Conservation (phyloP, 805 yeast genomes). For the Kodamaea neixiangensis region DNA sequence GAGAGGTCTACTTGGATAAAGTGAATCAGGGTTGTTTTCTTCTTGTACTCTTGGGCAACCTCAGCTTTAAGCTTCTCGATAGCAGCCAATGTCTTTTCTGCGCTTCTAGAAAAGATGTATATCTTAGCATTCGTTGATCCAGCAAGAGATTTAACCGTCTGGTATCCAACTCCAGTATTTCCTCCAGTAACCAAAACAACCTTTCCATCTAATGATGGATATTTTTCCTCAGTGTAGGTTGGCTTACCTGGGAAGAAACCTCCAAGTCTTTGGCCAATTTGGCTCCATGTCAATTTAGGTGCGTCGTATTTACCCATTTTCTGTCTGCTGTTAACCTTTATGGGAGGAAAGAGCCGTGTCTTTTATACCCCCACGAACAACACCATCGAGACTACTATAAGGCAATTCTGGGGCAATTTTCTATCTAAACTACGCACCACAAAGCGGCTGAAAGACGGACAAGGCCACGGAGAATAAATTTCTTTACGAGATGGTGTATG, state of each 20-base stretch:
- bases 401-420: no score
- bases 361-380: background rate
- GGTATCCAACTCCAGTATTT: constrained; percentile 36
- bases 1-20: constrained; percentile 12
- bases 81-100: constrained; percentile 29
- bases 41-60: constrained; percentile 19
- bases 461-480: no score
- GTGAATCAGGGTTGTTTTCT: constrained; percentile 10
- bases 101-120: constrained; percentile 38
- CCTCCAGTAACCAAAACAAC: constrained; percentile 42
- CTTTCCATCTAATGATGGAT: constrained; percentile 39
- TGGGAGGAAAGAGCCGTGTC: background rate
- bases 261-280: background rate
- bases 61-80: constrained; percentile 26
- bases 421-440: no score
- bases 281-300: constrained; percentile 8
- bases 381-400: background rate
- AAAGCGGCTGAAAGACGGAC: no score
- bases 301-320: background rate
- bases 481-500: no score
- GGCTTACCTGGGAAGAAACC: constrained; percentile 19
- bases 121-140: constrained; percentile 32
- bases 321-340: no score
- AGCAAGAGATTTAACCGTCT: constrained; percentile 30
- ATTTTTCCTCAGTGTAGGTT: constrained; percentile 26